phyloP scores from a whole-genome alignment of 140 eudicot genomes.

The Bidens hawaiensis region DNA sequence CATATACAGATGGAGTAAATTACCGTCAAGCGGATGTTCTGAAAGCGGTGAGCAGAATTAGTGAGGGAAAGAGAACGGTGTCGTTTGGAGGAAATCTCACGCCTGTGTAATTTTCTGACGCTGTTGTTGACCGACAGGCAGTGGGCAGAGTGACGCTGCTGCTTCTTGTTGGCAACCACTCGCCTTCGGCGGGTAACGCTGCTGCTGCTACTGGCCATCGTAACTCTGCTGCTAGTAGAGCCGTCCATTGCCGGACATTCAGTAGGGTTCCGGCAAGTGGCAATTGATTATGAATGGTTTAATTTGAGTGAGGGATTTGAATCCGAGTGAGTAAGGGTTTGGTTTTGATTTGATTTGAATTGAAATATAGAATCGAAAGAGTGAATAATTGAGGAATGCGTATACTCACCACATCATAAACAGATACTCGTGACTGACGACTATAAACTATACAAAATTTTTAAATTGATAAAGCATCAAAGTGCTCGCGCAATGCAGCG shows the following conservation, averaged over 20 bases:
- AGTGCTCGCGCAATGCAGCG: too few species aligned
- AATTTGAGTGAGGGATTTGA: not conserved
- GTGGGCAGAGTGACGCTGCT: slow-evolving; percentile 22
- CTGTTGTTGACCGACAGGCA: slow-evolving; percentile 50
- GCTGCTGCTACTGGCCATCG: too few species aligned
- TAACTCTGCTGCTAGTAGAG: slow-evolving; percentile 15
- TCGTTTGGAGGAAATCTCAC: slow-evolving; percentile 58
- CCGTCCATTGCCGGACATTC: too few species aligned
- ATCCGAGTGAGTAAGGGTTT: not conserved
- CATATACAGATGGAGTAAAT: not conserved
- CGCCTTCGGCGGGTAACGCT: slow-evolving; percentile 30
- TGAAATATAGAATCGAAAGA: not conserved
- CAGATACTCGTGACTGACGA: too few species aligned
- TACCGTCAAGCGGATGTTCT: slow-evolving; percentile 52
- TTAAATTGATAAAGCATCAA: too few species aligned
- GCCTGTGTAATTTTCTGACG: slow-evolving; percentile 47
- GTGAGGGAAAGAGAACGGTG: slow-evolving; percentile 38
- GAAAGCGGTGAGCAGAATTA: slow-evolving; percentile 44
- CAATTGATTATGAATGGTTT: not conserved
- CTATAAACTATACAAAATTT: too few species aligned
- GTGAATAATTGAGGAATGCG: too few species aligned
- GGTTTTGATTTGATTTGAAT: not conserved
- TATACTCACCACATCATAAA: too few species aligned
- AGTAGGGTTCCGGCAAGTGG: not conserved
- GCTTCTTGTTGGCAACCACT: slow-evolving; percentile 50